phyloP scores from a whole-genome alignment of 108 stramenopile genomes.

The Parietichytrium sp. region DNA sequence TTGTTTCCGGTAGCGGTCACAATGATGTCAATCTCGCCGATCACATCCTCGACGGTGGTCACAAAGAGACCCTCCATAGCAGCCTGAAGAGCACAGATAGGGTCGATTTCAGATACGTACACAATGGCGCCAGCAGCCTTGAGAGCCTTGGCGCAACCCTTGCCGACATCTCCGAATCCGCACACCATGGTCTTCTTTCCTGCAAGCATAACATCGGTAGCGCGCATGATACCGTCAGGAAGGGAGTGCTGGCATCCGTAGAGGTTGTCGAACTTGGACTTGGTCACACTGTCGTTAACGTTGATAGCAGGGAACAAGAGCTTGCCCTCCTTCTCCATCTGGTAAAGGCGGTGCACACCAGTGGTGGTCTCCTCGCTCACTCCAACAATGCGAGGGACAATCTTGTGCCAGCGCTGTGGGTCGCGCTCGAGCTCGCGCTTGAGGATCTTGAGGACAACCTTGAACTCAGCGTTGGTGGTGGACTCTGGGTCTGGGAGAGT shows the following conservation, averaged over 20 bases:
- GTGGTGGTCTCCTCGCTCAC: conserved; percentile 99
- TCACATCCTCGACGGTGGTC: conserved; percentile 79
- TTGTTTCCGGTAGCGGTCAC: conserved; percentile 99
- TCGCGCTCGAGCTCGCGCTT: conserved; percentile 86
- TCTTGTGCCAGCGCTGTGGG: conserved; percentile 97
- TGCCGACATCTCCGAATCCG: conserved; percentile 99
- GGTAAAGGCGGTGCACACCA: conserved; percentile 98
- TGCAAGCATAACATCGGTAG: conserved; percentile 99
- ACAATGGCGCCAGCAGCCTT: conserved; percentile 95
- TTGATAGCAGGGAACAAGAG: conserved; percentile 99
- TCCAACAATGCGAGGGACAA: conserved; percentile 87
- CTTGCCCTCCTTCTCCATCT: conserved; percentile 93
- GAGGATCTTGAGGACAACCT: conserved; percentile 95
- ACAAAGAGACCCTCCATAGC: conserved; percentile 99
- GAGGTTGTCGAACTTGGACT: conserved; percentile 99
- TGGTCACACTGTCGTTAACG: conserved; percentile 99
- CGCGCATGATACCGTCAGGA: conserved; percentile 99
- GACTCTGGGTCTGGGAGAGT: conserved; percentile 92
- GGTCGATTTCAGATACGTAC: conserved; percentile 97
- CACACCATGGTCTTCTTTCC: conserved; percentile 95
- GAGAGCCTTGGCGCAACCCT: conserved; percentile 98
- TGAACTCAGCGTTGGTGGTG: conserved; percentile 99
- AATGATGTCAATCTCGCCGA: conserved; percentile 86
- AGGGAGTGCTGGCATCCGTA: conserved; percentile 99
- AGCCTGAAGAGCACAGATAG: conserved; percentile 99